Conservation (phyloP, 768 basidiomycete genomes). For the Suillus bovinus region DNA sequence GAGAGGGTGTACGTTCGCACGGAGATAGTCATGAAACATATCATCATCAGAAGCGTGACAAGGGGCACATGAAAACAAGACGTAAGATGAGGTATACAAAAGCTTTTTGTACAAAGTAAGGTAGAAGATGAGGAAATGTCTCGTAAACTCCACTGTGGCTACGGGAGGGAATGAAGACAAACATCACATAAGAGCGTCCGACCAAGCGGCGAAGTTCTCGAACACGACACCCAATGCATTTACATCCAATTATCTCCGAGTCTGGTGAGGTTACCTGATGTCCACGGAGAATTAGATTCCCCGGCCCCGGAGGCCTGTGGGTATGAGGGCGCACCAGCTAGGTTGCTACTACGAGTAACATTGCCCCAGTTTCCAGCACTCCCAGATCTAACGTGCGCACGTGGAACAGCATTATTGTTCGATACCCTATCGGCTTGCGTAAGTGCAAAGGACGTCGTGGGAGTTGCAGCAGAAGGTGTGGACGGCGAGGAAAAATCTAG, state of each 20-base stretch:
- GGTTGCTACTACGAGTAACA: slow-evolving; percentile 54
- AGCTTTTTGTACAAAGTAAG: slow-evolving; percentile 21
- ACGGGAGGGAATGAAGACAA: slow-evolving; percentile 22
- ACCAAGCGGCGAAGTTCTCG: slow-evolving; percentile 39
- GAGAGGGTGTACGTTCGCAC: slow-evolving; percentile 9
- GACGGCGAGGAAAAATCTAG: slow-evolving; percentile 60
- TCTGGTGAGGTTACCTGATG: slow-evolving; percentile 52
- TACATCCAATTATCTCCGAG: slow-evolving; percentile 53
- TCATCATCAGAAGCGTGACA: slow-evolving; percentile 42
- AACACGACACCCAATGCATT: slow-evolving; percentile 17
- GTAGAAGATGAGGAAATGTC: slow-evolving; percentile 13
- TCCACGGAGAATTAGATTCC: slow-evolving; percentile 57
- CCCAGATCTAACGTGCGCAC: slow-evolving; percentile 69
- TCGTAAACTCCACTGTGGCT: slow-evolving; percentile 13
- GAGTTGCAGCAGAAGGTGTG: slow-evolving; percentile 48
- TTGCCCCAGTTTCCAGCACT: slow-evolving; percentile 81
- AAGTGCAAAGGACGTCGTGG: slow-evolving; percentile 40
- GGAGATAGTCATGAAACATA: slow-evolving; percentile 40
- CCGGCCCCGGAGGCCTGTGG: slow-evolving; percentile 59
- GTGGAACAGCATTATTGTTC: slow-evolving; percentile 35
- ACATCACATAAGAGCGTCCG: slow-evolving; percentile 40
- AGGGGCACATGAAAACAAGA: slow-evolving; percentile 36
- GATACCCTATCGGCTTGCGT: slow-evolving; percentile 39
- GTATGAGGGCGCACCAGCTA: slow-evolving; percentile 50
- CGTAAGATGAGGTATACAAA: slow-evolving; percentile 31